A percentile compares a stretch with the other conserved stretches of the same genome.
phyloP scores from a whole-genome alignment of 1,284 basidiomycete genomes.

The Puccinia novopanici region DNA sequence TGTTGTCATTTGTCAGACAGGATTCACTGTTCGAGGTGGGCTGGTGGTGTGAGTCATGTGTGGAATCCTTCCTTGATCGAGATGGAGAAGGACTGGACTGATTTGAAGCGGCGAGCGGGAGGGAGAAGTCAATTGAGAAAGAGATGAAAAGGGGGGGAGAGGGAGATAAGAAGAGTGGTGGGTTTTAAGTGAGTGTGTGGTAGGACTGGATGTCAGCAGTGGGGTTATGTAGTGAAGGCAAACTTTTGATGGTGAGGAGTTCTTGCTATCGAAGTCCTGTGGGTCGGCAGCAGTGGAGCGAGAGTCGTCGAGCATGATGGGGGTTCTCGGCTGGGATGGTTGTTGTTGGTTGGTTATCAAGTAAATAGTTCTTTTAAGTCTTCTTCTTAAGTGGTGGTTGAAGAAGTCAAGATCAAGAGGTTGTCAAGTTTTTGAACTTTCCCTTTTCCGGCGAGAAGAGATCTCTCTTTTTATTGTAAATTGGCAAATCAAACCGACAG shows the following conservation, averaged over 20 bases:
- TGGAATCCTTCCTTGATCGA: neutral
- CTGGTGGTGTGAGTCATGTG: neutral
- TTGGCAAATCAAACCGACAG: too few species aligned
- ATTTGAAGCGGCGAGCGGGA: neutral
- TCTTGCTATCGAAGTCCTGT: neutral
- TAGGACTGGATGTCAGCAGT: neutral
- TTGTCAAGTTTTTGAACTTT: too few species aligned
- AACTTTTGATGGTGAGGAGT: neutral
- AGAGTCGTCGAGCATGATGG: too few species aligned
- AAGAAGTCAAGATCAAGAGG: too few species aligned
- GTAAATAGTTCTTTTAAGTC: too few species aligned
- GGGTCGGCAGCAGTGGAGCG: too few species aligned
- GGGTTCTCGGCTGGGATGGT: too few species aligned
- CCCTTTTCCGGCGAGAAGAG: too few species aligned
- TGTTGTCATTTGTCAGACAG: neutral
- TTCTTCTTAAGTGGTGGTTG: too few species aligned
- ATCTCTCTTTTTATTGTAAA: too few species aligned
- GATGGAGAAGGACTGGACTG: conserved; percentile 1
- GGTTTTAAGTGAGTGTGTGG: neutral
- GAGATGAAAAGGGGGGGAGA: too few species aligned
- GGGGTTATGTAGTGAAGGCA: neutral
- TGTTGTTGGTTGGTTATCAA: too few species aligned
- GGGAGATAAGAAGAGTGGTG: neutral
- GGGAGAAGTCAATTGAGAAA: neutral
- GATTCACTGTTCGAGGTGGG: neutral